phyloP scores from a whole-genome alignment of 148 eudicot species.

The Rhododendron henanense region DNA sequence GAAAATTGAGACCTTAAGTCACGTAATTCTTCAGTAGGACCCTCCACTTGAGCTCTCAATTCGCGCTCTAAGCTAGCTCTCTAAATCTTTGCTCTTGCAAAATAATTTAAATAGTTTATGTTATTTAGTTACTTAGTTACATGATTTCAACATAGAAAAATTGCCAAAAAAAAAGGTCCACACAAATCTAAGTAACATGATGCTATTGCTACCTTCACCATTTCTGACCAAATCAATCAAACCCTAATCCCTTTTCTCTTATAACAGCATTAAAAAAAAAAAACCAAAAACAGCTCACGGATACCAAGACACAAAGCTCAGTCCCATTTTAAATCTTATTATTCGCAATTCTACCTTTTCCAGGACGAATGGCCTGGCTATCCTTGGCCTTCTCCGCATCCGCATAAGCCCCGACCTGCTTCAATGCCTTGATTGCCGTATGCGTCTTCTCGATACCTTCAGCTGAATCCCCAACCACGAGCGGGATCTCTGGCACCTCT shows the following conservation, averaged over 20 bases:
- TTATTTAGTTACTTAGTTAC: neutral
- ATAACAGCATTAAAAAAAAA: neutral
- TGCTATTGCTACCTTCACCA: neutral
- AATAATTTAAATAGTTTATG: no score
- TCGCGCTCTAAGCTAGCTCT: no score
- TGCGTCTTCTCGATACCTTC: neutral
- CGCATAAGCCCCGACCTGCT: slow-evolving; percentile 52
- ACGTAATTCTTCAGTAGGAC: no score
- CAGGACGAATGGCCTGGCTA: slow-evolving; percentile 55
- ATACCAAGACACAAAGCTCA: neutral
- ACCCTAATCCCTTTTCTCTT: neutral
- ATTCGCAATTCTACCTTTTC: slow-evolving; percentile 36
- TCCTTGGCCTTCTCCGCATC: slow-evolving; percentile 86
- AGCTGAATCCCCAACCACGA: neutral
- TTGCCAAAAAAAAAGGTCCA: neutral
- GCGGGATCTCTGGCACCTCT: neutral
- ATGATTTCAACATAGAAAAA: neutral
- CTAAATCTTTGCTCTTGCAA: neutral
- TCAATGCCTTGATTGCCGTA: slow-evolving; percentile 22
- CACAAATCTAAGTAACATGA: neutral
- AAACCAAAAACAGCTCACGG: neutral
- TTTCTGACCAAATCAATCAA: neutral
- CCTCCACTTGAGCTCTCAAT: no score
- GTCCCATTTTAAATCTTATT: neutral
- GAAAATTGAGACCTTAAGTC: no score